Base-by-base conservation (phyloP, 768 basidiomycete species). In the Termitomyces bulborhizus region DNA sequence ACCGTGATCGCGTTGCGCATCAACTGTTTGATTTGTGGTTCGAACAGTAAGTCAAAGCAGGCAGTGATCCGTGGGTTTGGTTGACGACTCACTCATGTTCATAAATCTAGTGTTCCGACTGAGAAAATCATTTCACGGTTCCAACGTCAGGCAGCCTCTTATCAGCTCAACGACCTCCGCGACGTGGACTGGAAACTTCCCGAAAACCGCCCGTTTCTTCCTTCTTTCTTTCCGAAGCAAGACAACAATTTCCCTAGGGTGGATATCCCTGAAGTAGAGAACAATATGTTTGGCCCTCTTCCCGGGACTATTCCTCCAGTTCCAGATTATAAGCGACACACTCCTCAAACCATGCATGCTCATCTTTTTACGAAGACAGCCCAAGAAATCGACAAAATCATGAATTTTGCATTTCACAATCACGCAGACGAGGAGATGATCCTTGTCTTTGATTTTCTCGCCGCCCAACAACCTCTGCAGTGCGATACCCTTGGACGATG, bases 11-110 rank as follows among this genome's bases (percentile, higher is more conserved):
- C 9, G 70, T 84, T 3, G 81, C 84, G 0, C 83, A 85, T 61
- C 83, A 85, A 66, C 63, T 83, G 0, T 86, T 88, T 58, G 85
- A 88, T 62, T 63, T 86, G 34, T 83, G 83, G 69, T 82, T 84
- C 62, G 81, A 85, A 36, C 81, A 84, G 85, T 85, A 65, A 66
- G 84, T 71, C 7, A 32, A 6, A 26, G 7, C 47, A 34, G 4
- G 7, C n/a, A 18, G 15, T n/a, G 5, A 31, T 31, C 24, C n/a
- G 6, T 16, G 37, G 31, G 1, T 24, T 45, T 39, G 34, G 41
- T 37, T n/a, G 55, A 9, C 18, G 11, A 7, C 41, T 80, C 51
- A 74, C 81, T 11, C 71, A 75, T 13, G 12, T 81, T 11, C 71
- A 75, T 13, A 5, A 80, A 77, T 0, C 77, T 78, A 62, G 73